Evolutionary conservation across 257 asterid genomes (phyloP).

Genomic region (Jacaranda mimosifolia): DNA sequence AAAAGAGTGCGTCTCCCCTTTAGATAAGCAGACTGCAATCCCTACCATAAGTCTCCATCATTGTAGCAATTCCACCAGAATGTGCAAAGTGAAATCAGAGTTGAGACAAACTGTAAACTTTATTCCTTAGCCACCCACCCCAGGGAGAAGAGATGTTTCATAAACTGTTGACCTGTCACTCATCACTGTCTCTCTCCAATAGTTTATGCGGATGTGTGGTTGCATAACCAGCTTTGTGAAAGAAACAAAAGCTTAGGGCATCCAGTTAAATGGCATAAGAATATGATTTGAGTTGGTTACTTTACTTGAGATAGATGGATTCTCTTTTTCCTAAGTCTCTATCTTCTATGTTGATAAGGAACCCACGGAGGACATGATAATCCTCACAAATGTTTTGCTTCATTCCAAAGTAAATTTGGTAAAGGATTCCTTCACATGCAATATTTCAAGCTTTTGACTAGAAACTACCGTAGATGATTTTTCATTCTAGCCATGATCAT

Average conservation of each 20-base stretch:
- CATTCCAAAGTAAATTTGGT: constrained; percentile 38
- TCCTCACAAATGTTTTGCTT: constrained; percentile 30
- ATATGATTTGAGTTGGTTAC: constrained; percentile 35
- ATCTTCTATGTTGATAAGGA: constrained; percentile 48
- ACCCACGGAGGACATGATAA: constrained; percentile 47
- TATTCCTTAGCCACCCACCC: constrained; percentile 43
- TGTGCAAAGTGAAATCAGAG: constrained; percentile 44
- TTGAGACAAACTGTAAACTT: constrained; percentile 34
- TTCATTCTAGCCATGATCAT: constrained; percentile 11
- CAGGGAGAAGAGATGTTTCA: constrained; percentile 32
- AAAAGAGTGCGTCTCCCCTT: constrained; percentile 35
- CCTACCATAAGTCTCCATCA: constrained; percentile 36
- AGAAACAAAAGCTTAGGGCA: constrained; percentile 37
- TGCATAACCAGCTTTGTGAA: constrained; percentile 36
- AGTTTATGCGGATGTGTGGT: constrained; percentile 38
- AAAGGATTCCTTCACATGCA: constrained; percentile 39
- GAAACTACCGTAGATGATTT: background rate
- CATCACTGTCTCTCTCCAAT: constrained; percentile 26
- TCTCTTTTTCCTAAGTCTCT: constrained; percentile 38
- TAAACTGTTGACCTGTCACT: constrained; percentile 15
- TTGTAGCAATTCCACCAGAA: constrained; percentile 37
- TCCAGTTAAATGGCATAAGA: constrained; percentile 39
- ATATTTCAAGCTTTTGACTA: constrained; percentile 19
- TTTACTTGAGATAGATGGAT: constrained; percentile 35
- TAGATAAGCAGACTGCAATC: constrained; percentile 37